These are phyloP conservation scores for Solanum bukasovii DNA, from an alignment of 257 asterid genomes.

Conservation along the genomic window DNA sequence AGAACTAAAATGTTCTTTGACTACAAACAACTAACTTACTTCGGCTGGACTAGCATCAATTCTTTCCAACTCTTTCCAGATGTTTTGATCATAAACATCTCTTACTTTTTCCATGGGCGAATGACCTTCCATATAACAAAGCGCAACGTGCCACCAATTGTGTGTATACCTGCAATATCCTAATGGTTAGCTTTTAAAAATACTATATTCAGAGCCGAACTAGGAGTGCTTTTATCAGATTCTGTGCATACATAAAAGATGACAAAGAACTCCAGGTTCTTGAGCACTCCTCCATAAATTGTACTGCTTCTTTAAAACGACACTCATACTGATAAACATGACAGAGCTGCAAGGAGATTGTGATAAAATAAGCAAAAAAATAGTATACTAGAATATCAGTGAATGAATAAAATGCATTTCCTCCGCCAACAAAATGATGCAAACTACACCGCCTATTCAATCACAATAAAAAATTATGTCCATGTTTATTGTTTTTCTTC, in stretches of 20 bases:
- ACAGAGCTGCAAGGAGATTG: conserved; percentile 58
- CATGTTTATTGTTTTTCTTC: not conserved
- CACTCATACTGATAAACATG: conserved; percentile 85
- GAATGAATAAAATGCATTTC: not conserved
- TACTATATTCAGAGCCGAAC: not conserved
- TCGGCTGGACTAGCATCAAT: conserved; percentile 59
- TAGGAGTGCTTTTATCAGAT: not conserved
- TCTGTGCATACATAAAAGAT: conserved; percentile 63
- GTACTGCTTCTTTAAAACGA: conserved; percentile 85
- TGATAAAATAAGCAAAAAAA: not conserved
- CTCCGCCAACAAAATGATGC: not conserved
- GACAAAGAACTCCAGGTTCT: conserved; percentile 70
- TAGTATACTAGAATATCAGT: not conserved
- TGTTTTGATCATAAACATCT: conserved; percentile 56
- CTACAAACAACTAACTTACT: conserved; percentile 23
- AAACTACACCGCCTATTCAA: not conserved
- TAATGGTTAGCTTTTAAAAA: not conserved
- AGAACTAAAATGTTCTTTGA: not conserved
- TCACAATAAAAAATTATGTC: not conserved
- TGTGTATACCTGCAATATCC: conserved; percentile 62
- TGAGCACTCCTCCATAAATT: conserved; percentile 77
- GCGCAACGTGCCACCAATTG: conserved; percentile 99
- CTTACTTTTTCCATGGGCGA: conserved; percentile 53
- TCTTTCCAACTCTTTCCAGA: conserved; percentile 82
- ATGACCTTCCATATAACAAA: conserved; percentile 82